These are phyloP conservation scores for Rhazya stricta DNA, from an alignment of 257 asterid species.

Conservation along the genomic window DNA sequence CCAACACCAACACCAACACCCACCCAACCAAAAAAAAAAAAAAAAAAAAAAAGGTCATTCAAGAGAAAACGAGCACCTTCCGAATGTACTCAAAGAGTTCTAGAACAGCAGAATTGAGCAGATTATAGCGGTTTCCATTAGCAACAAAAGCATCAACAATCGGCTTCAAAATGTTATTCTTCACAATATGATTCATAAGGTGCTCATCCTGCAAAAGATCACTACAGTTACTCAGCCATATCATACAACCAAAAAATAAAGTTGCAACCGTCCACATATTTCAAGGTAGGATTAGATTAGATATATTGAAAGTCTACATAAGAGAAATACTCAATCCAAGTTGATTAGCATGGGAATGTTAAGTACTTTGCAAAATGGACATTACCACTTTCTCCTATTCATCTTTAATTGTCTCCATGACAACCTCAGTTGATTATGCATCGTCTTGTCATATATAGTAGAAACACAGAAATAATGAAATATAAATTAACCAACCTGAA, in stretches of 20 bases:
- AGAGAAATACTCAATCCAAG: not conserved
- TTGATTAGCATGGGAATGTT: not conserved
- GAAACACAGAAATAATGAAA: constrained; percentile 4
- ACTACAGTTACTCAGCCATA: not conserved
- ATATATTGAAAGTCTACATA: not conserved
- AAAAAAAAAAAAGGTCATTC: not conserved
- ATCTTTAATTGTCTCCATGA: not conserved
- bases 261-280: not conserved
- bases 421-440: constrained; percentile 5
- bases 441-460: not conserved
- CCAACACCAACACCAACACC: too few relatives aligned
- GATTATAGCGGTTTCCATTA: constrained; percentile 90
- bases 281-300: not conserved
- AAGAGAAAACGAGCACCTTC: constrained; percentile 48
- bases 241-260: constrained; percentile 4
- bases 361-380: not conserved
- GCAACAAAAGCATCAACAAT: constrained; percentile 77
- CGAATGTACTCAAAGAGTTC: constrained; percentile 82
- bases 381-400: not conserved
- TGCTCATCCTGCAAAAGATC: constrained; percentile 84
- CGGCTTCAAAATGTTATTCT: constrained; percentile 76
- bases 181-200: constrained; percentile 70
- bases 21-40: too few relatives aligned
- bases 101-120: constrained; percentile 87
- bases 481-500: not conserved